Base-by-base conservation (phyloP, 306 rosid genomes). In the Vachellia collinsii region DNA sequence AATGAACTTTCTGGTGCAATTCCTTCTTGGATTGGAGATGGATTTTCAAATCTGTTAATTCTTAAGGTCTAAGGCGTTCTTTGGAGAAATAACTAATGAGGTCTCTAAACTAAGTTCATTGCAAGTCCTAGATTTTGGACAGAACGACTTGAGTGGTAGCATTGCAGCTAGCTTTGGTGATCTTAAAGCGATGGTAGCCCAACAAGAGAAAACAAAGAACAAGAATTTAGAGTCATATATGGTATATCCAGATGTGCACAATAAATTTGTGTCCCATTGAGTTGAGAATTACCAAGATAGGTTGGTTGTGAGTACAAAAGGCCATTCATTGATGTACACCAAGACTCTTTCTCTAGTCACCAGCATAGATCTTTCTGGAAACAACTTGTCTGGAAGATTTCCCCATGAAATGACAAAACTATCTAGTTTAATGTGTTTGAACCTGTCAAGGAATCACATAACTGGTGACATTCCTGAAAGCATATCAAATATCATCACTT, bases 341-440 rank as follows among this genome's bases (percentile, higher is more conserved):
- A 83, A 84, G 83, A 75, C 76, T 34, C 89, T 87, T 69, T 84
- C 77, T 61, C 83, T 87, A 44, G 87, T 89, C 6, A 82, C 77
- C 10, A 73, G 87, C 78, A 68, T 90, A 39, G 91, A 84, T 76
- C 85, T 86, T 53, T 89, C 93, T 9, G 81, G 80, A 42, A 89
- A 87, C 6, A 56, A 83, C 41, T 74, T 89, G 43, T 65, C 50
- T 29, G 87, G 89, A 84, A 78, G 29, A 58, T 8, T 89, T 75
- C 91, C 87, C 0, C n/a, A 39, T 20, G 90, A 78, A 67, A 77
- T 86, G 11, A 84, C 87, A 67, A 86, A 77, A 7, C 43, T 87
- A 42, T 51, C 51, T 0, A 86, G 89, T 46, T 72, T 89, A 76
- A 43, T 77, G 71, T 22, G 67, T 75, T 65, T 89, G 68, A 80